Percentiles rank a stretch among this genome's conserved stretches.
Evolutionary conservation across 2,329 filamentous ascomycete species (phyloP).

Genomic region (Keithomyces neogunnii): DNA sequence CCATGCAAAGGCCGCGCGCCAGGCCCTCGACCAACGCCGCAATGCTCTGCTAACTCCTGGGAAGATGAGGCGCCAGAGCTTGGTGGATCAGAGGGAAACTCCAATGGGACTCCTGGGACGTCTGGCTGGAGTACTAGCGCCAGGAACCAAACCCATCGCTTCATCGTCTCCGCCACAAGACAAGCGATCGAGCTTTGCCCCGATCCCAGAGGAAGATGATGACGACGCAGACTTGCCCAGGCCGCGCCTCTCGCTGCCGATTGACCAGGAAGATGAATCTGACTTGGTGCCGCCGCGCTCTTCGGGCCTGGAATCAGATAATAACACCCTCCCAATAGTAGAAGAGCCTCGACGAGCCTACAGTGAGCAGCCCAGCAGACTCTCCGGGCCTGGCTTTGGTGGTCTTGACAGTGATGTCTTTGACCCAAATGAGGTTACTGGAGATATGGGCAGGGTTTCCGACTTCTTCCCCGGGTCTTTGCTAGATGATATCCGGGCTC

Average conservation of each 20-base stretch:
- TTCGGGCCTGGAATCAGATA: conserved; percentile 48
- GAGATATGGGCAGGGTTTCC: conserved; percentile 36
- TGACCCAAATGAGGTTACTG: conserved; percentile 25
- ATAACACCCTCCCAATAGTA: conserved; percentile 50
- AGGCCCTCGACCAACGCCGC: conserved; percentile 50
- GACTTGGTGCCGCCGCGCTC: conserved; percentile 45
- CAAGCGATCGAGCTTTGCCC: conserved; percentile 18
- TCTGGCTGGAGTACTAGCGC: conserved; percentile 46
- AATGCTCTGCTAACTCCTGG: conserved; percentile 53
- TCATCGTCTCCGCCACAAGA: conserved; percentile 34
- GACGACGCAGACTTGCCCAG: conserved; percentile 38
- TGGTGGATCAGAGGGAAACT: conserved; percentile 47
- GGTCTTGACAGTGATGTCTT: conserved; percentile 48
- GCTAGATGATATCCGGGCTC: conserved; percentile 33
- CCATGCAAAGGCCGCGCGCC: conserved; percentile 51
- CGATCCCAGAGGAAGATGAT: conserved; percentile 27
- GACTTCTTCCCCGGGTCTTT: conserved; percentile 42
- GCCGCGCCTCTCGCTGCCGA: conserved; percentile 46
- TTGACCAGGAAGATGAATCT: conserved; percentile 41
- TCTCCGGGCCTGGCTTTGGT: conserved; percentile 46
- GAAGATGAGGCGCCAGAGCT: conserved; percentile 47
- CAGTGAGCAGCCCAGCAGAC: conserved; percentile 35
- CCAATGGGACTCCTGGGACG: conserved; percentile 44
- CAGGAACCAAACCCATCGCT: conserved; percentile 32
- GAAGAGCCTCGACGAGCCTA: conserved; percentile 48